A percentile compares a stretch with the other conserved stretches of the same genome.
Conservation (phyloP, 305 asterid genomes). For the Solanum aculeatissimum region DNA sequence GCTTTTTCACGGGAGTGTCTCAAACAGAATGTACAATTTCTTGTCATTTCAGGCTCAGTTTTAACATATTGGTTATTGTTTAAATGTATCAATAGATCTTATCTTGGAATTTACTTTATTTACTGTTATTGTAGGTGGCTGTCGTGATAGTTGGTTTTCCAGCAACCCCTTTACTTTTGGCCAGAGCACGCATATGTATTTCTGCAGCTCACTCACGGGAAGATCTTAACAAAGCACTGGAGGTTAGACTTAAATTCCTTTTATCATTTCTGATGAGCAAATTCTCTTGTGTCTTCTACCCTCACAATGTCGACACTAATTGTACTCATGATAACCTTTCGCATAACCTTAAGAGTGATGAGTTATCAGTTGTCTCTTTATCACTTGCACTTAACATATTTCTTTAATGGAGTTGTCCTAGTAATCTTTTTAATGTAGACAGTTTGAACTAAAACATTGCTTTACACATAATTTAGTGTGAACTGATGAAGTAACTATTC, state of each 20-base stretch:
- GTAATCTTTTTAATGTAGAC: not conserved
- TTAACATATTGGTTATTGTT: not conserved
- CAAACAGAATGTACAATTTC: slow-evolving; percentile 45
- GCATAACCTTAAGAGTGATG: not conserved
- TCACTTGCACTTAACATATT: not conserved
- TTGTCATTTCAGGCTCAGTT: not conserved
- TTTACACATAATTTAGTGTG: not conserved
- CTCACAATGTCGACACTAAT: not conserved
- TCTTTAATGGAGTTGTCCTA: not conserved
- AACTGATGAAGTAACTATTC: not conserved
- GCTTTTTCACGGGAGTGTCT: slow-evolving; percentile 98
- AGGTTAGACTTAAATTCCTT: slow-evolving; percentile 29
- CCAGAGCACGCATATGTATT: slow-evolving; percentile 94
- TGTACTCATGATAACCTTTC: not conserved
- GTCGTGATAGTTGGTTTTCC: slow-evolving; percentile 97
- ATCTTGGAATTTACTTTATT: not conserved
- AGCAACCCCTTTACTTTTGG: slow-evolving; percentile 91
- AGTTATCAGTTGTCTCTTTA: not conserved
- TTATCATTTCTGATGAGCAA: not conserved
- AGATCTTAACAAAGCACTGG: slow-evolving; percentile 76
- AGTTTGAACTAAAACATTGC: not conserved
- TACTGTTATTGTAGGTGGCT: slow-evolving; percentile 50
- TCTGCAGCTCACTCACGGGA: slow-evolving; percentile 93
- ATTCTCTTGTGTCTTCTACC: not conserved
- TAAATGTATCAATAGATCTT: not conserved